phyloP scores from a whole-genome alignment of 2,329 filamentous ascomycete species.

The Ceratocystis variospora region DNA sequence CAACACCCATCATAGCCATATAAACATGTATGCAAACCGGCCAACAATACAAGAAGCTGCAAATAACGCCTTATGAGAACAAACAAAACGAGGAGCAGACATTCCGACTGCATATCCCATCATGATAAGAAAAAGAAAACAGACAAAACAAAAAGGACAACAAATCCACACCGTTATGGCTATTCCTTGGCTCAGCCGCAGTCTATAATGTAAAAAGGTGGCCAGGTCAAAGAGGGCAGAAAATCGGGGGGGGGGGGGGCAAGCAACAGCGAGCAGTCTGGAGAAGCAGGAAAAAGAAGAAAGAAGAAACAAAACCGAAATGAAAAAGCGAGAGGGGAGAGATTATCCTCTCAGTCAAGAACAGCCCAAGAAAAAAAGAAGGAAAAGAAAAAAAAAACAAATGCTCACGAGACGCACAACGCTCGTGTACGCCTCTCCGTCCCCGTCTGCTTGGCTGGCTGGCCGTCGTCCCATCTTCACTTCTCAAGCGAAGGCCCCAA shows the following conservation, averaged over 20 bases:
- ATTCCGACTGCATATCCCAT: neutral
- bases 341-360: neutral
- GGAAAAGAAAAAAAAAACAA: neutral
- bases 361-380: neutral
- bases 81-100: neutral
- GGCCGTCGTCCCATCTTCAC: neutral
- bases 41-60: neutral
- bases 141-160: neutral
- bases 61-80: neutral
- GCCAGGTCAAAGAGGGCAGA: neutral
- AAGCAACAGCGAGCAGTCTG: too few relatives aligned
- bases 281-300: neutral
- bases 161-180: neutral
- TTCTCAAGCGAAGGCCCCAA: conserved; percentile 55
- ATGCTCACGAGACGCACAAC: neutral
- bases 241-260: neutral
- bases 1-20: neutral
- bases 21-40: neutral
- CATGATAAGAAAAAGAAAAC: neutral
- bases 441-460: neutral
- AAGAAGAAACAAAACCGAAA: neutral
- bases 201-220: neutral
- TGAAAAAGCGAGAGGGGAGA: neutral
- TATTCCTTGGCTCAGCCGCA: neutral
- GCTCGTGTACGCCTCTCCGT: neutral